Evolutionary conservation across 306 rosid species (phyloP).

Genomic region (Dryas drummondii): DNA sequence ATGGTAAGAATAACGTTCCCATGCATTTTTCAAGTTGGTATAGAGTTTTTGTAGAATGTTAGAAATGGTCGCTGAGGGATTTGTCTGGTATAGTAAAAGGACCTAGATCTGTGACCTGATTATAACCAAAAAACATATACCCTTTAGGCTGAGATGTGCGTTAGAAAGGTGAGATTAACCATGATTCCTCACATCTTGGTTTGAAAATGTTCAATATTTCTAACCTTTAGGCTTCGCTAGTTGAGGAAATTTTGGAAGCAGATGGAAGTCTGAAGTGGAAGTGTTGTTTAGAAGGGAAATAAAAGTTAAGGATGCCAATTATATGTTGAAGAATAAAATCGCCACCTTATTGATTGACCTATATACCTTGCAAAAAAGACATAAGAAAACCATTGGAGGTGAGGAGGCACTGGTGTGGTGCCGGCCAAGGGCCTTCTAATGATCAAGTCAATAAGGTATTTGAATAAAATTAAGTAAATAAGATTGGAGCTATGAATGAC

Average conservation of each 20-base stretch:
- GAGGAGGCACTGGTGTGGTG: too few species aligned
- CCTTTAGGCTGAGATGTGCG: not conserved
- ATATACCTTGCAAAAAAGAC: too few species aligned
- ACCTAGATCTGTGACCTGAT: not conserved
- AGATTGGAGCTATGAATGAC: too few species aligned
- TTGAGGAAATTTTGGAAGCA: not conserved
- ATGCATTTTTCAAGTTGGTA: not conserved
- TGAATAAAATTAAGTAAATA: too few species aligned
- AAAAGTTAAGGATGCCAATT: not conserved
- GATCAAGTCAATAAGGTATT: too few species aligned
- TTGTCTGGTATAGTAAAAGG: not conserved
- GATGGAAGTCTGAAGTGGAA: not conserved
- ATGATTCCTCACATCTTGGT: not conserved
- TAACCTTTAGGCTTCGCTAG: not conserved
- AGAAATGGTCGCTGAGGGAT: not conserved
- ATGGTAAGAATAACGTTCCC: not conserved
- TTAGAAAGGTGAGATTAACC: not conserved
- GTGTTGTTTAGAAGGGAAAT: not conserved
- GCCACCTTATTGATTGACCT: too few species aligned
- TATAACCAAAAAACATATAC: too few species aligned
- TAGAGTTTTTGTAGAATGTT: not conserved
- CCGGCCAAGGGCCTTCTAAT: too few species aligned
- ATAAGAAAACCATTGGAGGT: too few species aligned
- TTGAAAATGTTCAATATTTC: not conserved
- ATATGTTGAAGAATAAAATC: too few species aligned